Percentiles rank a stretch among this genome's conserved stretches.
These are phyloP conservation scores for Aurantiochytrium sp. DNA, from an alignment of 108 stramenopile genomes.

Conservation along the genomic window DNA sequence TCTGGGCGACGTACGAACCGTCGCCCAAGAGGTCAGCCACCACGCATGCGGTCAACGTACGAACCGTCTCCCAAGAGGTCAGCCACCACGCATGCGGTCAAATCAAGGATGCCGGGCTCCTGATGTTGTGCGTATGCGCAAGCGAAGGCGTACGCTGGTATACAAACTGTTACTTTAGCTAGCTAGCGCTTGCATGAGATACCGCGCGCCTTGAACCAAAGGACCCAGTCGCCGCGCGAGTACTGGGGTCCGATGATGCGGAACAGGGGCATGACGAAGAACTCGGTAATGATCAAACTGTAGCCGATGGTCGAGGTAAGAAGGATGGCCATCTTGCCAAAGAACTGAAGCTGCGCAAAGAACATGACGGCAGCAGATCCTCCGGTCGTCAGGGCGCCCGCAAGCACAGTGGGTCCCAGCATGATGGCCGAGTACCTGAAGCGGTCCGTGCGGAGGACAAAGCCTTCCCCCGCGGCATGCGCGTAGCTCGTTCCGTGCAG, in stretches of 20 bases:
- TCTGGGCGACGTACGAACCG: too few species aligned
- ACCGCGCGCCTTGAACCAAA: not conserved
- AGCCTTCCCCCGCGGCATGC: not conserved
- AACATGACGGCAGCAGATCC: slow-evolving; percentile 37
- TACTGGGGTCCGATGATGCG: slow-evolving; percentile 32
- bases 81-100: too few species aligned
- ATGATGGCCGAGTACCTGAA: slow-evolving; percentile 15
- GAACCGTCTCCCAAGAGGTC: too few species aligned
- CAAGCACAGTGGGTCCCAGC: slow-evolving; percentile 35
- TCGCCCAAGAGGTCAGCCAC: too few species aligned
- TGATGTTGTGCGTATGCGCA: too few species aligned
- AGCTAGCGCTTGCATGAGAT: too few species aligned
- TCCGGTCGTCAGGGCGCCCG: slow-evolving; percentile 41
- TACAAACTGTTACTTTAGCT: too few species aligned
- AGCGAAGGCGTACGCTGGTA: too few species aligned
- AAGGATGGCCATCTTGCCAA: slow-evolving; percentile 41
- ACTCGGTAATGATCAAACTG: not conserved
- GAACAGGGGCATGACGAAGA: slow-evolving; percentile 42
- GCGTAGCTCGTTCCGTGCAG: slow-evolving; percentile 37
- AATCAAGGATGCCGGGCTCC: too few species aligned
- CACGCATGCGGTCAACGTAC: too few species aligned
- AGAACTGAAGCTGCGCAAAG: slow-evolving; percentile 34
- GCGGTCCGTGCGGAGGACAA: not conserved
- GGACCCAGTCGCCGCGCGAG: not conserved
- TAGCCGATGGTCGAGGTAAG: slow-evolving; percentile 36